Evolutionary conservation across 768 basidiomycete species (phyloP).

Genomic region (Phaffia australis): DNA sequence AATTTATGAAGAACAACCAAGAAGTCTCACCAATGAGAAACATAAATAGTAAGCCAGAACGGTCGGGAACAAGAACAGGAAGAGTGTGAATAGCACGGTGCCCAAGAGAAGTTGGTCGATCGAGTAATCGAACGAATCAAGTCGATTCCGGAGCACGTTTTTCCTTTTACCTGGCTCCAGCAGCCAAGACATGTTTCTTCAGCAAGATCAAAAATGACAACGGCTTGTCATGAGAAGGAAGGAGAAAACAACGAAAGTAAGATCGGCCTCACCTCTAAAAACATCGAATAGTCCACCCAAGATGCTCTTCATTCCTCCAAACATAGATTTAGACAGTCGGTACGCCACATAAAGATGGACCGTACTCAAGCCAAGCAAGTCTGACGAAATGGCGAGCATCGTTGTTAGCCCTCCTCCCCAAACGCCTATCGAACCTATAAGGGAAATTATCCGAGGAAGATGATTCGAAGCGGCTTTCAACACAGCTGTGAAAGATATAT

Average conservation of each 20-base stretch:
- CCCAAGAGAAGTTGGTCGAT: slow-evolving; percentile 91
- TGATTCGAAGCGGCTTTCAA: slow-evolving; percentile 26
- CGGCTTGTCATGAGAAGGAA: background rate
- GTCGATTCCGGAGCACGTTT: slow-evolving; percentile 75
- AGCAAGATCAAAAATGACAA: background rate
- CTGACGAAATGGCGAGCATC: slow-evolving; percentile 54
- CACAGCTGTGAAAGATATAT: slow-evolving; percentile 31
- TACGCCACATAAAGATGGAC: slow-evolving; percentile 64
- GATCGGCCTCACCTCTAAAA: slow-evolving; percentile 57
- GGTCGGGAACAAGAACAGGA: slow-evolving; percentile 48
- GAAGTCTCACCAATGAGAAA: slow-evolving; percentile 54
- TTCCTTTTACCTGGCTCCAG: slow-evolving; percentile 61
- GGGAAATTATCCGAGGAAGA: slow-evolving; percentile 34
- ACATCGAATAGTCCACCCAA: slow-evolving; percentile 71
- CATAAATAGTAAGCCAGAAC: slow-evolving; percentile 72
- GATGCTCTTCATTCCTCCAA: slow-evolving; percentile 50
- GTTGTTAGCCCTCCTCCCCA: slow-evolving; percentile 46
- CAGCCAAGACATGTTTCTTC: background rate
- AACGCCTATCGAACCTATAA: slow-evolving; percentile 33
- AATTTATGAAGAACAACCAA: background rate
- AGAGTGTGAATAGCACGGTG: slow-evolving; percentile 45
- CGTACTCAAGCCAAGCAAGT: slow-evolving; percentile 57
- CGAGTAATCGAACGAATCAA: slow-evolving; percentile 81
- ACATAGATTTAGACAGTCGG: slow-evolving; percentile 51
- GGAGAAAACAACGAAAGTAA: background rate